A percentile compares a stretch with the other conserved stretches of the same genome.
Conservation (phyloP, 1,284 basidiomycete species). For the Ustilago cynodontis region DNA sequence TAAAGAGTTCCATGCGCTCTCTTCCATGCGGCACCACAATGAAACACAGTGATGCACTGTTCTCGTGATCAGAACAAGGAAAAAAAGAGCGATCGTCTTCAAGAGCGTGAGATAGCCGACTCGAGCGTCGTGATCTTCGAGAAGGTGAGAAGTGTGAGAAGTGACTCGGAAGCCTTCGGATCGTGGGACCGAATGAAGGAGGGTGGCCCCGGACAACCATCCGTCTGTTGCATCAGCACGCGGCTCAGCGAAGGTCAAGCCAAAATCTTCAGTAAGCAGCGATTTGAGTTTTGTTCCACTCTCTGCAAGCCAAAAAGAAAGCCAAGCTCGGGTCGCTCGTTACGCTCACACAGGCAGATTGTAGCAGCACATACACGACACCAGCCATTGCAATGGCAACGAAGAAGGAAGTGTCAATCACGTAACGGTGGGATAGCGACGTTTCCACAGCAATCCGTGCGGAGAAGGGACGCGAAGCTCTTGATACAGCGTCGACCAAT, state of each 20-base stretch:
- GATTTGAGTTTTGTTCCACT: background rate
- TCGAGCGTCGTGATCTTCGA: background rate
- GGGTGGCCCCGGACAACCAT: conserved; percentile 18
- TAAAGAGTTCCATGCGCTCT: too few relatives aligned
- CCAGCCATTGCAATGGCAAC: background rate
- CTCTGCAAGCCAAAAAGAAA: background rate
- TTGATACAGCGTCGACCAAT: conserved; percentile 14
- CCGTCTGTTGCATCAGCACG: background rate
- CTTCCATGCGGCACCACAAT: background rate
- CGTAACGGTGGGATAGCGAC: background rate
- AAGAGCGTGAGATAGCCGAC: conserved; percentile 7
- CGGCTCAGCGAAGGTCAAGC: too few relatives aligned
- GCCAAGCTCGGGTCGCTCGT: conserved; percentile 4
- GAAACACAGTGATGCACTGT: background rate
- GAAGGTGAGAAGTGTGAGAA: too few relatives aligned
- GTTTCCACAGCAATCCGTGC: background rate
- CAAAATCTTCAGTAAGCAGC: too few relatives aligned
- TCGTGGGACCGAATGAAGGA: conserved; percentile 32
- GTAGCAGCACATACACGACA: background rate
- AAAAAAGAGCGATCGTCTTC: background rate
- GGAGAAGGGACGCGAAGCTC: background rate
- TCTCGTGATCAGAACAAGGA: conserved; percentile 1
- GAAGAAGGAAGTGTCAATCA: background rate
- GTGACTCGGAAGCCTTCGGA: conserved; percentile 24
- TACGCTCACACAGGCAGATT: background rate